Conservation (phyloP, 2,329 filamentous ascomycete species). For the Zymoseptoria brevis region DNA sequence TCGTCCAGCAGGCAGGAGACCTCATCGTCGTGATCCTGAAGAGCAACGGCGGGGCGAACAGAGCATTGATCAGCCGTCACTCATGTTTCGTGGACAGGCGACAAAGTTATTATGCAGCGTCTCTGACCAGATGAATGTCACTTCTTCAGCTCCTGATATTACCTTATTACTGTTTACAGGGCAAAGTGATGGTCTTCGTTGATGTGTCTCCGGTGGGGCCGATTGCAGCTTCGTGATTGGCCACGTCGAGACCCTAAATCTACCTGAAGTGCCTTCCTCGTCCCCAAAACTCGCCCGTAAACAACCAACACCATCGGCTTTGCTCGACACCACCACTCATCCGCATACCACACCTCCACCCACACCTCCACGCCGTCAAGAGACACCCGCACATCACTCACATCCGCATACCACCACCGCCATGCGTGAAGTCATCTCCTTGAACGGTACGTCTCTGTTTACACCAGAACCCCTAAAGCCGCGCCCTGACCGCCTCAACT, state of each 20-base stretch:
- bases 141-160: background rate
- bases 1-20: conserved; percentile 11
- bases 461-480: conserved; percentile 17
- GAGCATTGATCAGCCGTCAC: background rate
- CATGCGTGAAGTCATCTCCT: conserved; percentile 99
- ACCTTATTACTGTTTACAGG: too few relatives aligned
- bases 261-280: background rate
- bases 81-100: too few relatives aligned
- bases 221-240: background rate
- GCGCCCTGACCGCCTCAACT: conserved; percentile 38
- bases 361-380: conserved; percentile 11
- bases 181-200: too few relatives aligned
- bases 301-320: conserved; percentile 6
- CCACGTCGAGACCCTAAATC: background rate
- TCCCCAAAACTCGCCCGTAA: conserved; percentile 1
- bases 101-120: too few relatives aligned
- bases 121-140: background rate
- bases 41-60: background rate
- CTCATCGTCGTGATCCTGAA: conserved; percentile 20
- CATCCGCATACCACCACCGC: conserved; percentile 36
- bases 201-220: too few relatives aligned
- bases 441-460: conserved; percentile 70
- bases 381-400: conserved; percentile 12
- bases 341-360: conserved; percentile 2
- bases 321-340: conserved; percentile 5